Evolutionary conservation across 495 filamentous ascomycete genomes (phyloP), one percentile per base, ranked within the genome.

Genomic region (Penicillium taxi): DNA sequence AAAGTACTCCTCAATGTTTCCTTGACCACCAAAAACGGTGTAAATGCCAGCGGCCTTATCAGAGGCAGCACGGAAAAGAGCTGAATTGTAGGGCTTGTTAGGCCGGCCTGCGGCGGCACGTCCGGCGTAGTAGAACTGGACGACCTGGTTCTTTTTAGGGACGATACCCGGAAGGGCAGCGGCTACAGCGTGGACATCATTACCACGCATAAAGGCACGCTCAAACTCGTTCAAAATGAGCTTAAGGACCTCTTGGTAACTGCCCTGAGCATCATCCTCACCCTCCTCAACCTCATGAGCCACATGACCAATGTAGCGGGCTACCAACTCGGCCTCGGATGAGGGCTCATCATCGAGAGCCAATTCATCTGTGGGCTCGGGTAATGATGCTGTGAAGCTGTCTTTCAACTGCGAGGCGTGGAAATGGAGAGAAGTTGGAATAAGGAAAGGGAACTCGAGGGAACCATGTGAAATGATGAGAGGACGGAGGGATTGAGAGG

Each of bases 1-100:
- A 55, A 96, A 99, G 63, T 96, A 99, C 60, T 96, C 93, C 58
- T 96, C 88, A 41, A 96, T 96, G 59, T 96, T 99, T 36, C 93
- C 93, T 57, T 99, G 93, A n/a, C 93, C 93, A 29, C 93, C 93
- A 44, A 96, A 96, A 39, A 99, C 84, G 32, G 78, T 85, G 67
- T 94, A 96, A 26, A 96, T 70, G 37, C 68, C 77, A 5, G 86
- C 90, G 22, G 72, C 71, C 25, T 73, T 76, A 27, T 96, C 89
- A 3, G 76, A 78, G 3, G 86, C 88, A 14, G 88, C 88, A 13
- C 93, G 79, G 55, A 96, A 78, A 16, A 99, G 74, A 9, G 91
- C 91, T 20, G 93, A 96, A 49, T 94, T 82, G 53, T 96, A 91
- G 16, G 83, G 67, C 61, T 82, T 88, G 48, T 90, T 85, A 17